These are phyloP conservation scores for Xanthoconium stramineum DNA, from an alignment of 768 basidiomycete species.

Conservation along the genomic window DNA sequence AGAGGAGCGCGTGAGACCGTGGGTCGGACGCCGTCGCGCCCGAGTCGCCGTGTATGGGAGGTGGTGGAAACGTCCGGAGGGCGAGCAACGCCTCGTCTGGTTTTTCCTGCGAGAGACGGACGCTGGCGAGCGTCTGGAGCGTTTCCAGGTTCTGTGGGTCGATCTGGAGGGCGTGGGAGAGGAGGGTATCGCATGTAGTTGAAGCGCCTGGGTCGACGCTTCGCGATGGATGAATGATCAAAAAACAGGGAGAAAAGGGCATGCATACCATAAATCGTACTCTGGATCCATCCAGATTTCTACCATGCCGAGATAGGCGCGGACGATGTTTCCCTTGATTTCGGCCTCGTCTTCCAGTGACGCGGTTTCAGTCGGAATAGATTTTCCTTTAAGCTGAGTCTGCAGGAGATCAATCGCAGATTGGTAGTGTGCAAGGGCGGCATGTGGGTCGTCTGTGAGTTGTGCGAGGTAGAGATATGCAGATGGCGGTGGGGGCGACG, in stretches of 20 bases:
- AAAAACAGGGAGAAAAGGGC: background rate
- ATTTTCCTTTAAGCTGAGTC: conserved; percentile 73
- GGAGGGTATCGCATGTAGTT: conserved; percentile 73
- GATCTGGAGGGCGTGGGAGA: conserved; percentile 66
- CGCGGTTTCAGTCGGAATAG: conserved; percentile 37
- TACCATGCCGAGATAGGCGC: conserved; percentile 83
- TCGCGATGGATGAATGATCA: background rate
- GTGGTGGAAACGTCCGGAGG: conserved; percentile 22
- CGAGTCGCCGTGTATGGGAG: conserved; percentile 1
- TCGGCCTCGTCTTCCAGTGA: conserved; percentile 40
- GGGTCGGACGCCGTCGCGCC: background rate
- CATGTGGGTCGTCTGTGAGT: conserved; percentile 69
- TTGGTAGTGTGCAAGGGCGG: conserved; percentile 73
- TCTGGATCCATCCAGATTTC: conserved; percentile 96
- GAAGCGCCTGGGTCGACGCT: conserved; percentile 85
- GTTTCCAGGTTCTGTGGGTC: conserved; percentile 79
- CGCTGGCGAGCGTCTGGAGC: conserved; percentile 76
- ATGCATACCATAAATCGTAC: conserved; percentile 77
- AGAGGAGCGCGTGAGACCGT: conserved; percentile 35
- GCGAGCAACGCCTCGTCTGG: conserved; percentile 70
- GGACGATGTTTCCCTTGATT: conserved; percentile 63
- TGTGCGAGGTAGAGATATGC: conserved; percentile 91
- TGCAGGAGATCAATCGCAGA: conserved; percentile 72
- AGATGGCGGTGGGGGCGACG: conserved; percentile 62
- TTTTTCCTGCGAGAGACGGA: conserved; percentile 83